Evolutionary conservation across 148 eudicot species (phyloP).

Genomic region (Camellia sinensis): DNA sequence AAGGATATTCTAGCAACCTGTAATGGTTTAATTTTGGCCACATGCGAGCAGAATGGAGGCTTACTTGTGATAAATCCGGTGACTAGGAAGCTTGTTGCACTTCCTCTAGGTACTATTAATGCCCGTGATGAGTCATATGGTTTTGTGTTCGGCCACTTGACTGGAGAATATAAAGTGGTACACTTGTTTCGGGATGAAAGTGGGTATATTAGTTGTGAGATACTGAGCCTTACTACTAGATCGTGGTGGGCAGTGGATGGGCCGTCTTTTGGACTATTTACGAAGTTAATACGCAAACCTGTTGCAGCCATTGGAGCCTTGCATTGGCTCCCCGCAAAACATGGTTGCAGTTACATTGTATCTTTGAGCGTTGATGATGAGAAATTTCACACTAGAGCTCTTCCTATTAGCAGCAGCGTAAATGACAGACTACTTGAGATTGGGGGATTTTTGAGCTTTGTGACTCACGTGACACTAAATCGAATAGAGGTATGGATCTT

Average conservation of each 20-base stretch:
- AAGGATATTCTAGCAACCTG: conserved; percentile 32
- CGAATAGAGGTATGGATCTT: conserved; percentile 38
- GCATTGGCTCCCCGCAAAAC: conserved; percentile 30
- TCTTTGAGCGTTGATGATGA: conserved; percentile 34
- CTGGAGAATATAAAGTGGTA: conserved; percentile 36
- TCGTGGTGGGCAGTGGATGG: conserved; percentile 40
- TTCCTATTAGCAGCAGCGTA: conserved; percentile 19
- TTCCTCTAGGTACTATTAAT: conserved; percentile 35
- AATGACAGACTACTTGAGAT: conserved; percentile 36
- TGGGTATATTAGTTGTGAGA: conserved; percentile 30
- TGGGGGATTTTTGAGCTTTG: conserved; percentile 35
- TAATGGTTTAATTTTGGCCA: conserved; percentile 36
- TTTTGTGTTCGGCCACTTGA: conserved; percentile 27
- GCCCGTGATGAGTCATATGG: conserved; percentile 31
- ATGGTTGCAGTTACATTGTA: conserved; percentile 12
- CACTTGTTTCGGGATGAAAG: conserved; percentile 34
- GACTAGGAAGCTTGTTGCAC: conserved; percentile 11
- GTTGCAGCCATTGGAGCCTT: conserved; percentile 34
- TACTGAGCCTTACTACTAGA: conserved; percentile 28
- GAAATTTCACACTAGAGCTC: conserved; percentile 21
- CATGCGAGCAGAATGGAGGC: conserved; percentile 18
- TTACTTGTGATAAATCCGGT: conserved; percentile 11
- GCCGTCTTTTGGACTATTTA: conserved; percentile 18
- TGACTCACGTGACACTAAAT: conserved; percentile 19
- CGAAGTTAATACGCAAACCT: neutral